Evolutionary conservation across 2,329 filamentous ascomycete genomes (phyloP), one percentile per base, ranked within the genome.

Genomic region (Nemania sp.): DNA sequence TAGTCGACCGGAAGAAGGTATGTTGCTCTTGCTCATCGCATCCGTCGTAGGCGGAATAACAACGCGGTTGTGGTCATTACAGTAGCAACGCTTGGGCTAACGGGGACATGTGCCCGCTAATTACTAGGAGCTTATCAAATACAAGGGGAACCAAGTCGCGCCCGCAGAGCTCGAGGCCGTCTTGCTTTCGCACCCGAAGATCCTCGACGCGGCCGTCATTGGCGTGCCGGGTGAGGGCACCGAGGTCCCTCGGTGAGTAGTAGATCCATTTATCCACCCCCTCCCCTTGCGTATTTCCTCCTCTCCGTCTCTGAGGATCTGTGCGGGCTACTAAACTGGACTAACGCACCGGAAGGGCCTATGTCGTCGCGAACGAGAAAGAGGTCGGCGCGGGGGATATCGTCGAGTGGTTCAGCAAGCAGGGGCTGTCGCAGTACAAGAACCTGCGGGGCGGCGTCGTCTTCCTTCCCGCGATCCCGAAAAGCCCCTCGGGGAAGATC

Each of bases 1-100:
- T 92, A 70, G 91, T 89, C 1, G 89, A 92, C 70, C 83, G 89
- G 7, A 84, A 89, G 54, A 90, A 89, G 77, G 81, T 67, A 56
- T n/a, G 40, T 52, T 2, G n/a, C 7, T 48, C 12, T 13, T 54
- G 17, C n/a, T 3, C 21, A 12, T 20, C n/a, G 15, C 13, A 39
- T 37, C 2, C n/a, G 2, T 3, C 13, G 29, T 7, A 37, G 21
- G 43, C 35, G 15, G 11, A n/a, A n/a, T n/a, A n/a, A n/a, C n/a
- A n/a, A n/a, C n/a, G n/a, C n/a, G n/a, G n/a, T n/a, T n/a, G 35
- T 29, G 35, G 35, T 13, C 35, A n/a, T n/a, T n/a, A n/a, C n/a
- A 13, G 10, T 3, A n/a, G 35, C 11, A 25, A 17, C 0, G 1
- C 12, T 12, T 25, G 42, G n/a, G 45, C 56, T 49, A 12, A 52